Percentiles rank a stretch among this genome's conserved stretches.
These are phyloP conservation scores for Vigna angularis DNA, from an alignment of 306 rosid species.

Conservation along the genomic window DNA sequence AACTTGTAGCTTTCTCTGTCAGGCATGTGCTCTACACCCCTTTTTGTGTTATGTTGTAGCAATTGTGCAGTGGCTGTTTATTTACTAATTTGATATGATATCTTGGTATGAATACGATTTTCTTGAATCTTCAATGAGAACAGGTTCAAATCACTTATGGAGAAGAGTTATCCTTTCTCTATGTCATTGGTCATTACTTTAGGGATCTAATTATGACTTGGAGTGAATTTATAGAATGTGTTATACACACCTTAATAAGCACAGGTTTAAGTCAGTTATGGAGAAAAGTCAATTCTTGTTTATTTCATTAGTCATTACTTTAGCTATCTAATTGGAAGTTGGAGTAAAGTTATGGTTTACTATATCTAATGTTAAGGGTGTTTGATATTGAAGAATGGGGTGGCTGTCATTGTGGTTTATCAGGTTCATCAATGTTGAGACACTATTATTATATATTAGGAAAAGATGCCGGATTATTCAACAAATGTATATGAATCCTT, in stretches of 20 bases:
- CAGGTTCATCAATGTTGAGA: background rate
- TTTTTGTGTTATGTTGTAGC: background rate
- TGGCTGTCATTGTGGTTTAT: background rate
- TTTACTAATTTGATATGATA: background rate
- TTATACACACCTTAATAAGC: background rate
- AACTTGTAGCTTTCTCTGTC: constrained; percentile 79
- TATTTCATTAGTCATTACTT: constrained; percentile 8
- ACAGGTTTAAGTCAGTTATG: too few relatives aligned
- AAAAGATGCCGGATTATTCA: background rate
- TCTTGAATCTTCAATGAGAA: constrained; percentile 3
- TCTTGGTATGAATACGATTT: constrained; percentile 23
- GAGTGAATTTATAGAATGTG: constrained; percentile 1
- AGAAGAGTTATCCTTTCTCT: background rate
- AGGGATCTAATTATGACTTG: constrained; percentile 3
- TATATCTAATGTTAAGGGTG: background rate
- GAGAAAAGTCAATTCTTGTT: background rate
- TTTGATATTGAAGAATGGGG: constrained; percentile 13
- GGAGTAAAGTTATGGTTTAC: background rate
- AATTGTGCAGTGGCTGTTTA: constrained; percentile 16
- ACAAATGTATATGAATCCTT: background rate
- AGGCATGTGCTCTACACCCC: constrained; percentile 54
- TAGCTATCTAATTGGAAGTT: constrained; percentile 8
- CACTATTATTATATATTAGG: background rate
- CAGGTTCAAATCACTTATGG: background rate
- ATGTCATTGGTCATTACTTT: background rate